Base-by-base conservation (phyloP, 495 filamentous ascomycete genomes). In the Penicillium nucicola region DNA sequence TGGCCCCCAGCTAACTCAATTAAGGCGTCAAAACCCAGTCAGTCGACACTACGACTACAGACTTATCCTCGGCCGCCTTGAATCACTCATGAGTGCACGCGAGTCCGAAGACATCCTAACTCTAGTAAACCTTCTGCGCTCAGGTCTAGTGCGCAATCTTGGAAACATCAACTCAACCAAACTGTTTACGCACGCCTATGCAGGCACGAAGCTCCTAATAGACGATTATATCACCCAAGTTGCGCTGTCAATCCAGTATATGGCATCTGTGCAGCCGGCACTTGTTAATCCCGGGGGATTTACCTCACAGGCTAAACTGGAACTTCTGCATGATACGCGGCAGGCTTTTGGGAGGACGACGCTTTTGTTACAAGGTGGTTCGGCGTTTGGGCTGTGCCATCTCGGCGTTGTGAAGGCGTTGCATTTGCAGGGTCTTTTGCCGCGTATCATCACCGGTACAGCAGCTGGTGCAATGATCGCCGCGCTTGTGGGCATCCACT, bases 301-400 rank as follows among this genome's bases (percentile, higher is more conserved):
- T 59, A 89, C 84, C 15, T 88, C 85, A 18, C 92, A 96, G 69
- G 80, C 81, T 14, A 96, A 96, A 69, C 73, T 96, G 33, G 88
- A 96, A 62, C 76, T 96, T 39, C 71, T 96, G 43, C 90, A 95
- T 61, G 90, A 96, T 72, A 90, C 90, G 10, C 78, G 92, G 11
- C 91, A 93, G 60, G 90, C 89, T 0, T 96, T 95, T 74, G 92
- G 92, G 15, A 77, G 91, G 36, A 91, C 83, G 33, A 91, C 89
- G 2, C 74, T 97, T 38, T 86, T 96, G 11, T 67, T 97, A 4
- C 92, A 96, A 62, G 92, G 92, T 17, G 92, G 92, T 2, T 86
- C 90, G 23, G 91, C 93, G 31, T 97, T 97, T 58, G 92, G 91
- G 0, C 69, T 96, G 5, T 96, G 90, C 56, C 92, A 97, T 68